phyloP scores from a whole-genome alignment of 2,329 filamentous ascomycete species.

The Colletotrichum horii region DNA sequence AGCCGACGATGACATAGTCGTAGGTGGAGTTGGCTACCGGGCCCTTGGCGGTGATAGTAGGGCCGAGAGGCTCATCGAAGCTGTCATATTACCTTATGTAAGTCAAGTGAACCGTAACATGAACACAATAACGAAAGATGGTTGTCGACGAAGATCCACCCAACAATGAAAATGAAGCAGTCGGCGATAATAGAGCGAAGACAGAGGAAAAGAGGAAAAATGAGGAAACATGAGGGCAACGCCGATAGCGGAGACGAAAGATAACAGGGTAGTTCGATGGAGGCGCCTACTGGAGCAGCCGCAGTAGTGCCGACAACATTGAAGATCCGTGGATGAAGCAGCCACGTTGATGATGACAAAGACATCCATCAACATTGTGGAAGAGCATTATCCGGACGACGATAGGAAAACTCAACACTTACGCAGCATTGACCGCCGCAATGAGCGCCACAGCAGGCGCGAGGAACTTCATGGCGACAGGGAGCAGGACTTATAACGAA shows the following conservation, averaged over 20 bases:
- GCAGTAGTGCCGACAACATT: background rate
- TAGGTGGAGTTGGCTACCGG: slow-evolving; percentile 34
- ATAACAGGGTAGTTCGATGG: background rate
- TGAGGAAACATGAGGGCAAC: background rate
- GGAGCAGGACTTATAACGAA: background rate
- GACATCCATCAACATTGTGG: background rate
- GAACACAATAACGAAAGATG: too few relatives aligned
- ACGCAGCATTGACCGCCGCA: background rate
- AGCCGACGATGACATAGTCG: slow-evolving; percentile 68
- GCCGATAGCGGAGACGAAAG: background rate
- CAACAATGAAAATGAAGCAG: background rate
- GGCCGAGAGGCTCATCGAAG: background rate
- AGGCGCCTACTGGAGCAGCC: background rate
- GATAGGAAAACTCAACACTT: background rate
- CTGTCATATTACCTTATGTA: background rate
- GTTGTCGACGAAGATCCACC: background rate
- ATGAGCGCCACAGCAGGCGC: background rate
- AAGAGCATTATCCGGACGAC: background rate
- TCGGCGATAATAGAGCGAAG: background rate
- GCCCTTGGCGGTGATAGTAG: background rate
- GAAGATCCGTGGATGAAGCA: background rate
- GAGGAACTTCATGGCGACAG: background rate
- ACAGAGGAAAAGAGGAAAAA: background rate
- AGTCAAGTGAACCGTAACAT: background rate
- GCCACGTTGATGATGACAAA: background rate